These are phyloP conservation scores for Penicillium malachiteum DNA, from an alignment of 495 filamentous ascomycete genomes.

Conservation along the genomic window DNA sequence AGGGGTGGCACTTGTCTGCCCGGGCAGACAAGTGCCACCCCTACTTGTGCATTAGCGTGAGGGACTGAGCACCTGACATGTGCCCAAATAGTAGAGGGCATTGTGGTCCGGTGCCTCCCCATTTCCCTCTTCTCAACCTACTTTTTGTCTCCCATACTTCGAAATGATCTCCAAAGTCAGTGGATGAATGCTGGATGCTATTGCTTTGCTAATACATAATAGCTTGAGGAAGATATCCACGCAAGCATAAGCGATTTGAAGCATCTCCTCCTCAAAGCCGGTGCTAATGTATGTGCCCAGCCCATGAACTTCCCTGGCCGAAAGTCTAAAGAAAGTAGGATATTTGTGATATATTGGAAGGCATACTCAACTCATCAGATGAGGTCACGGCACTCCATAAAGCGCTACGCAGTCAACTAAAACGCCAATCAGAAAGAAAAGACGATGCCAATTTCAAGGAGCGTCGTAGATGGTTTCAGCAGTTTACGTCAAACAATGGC, in stretches of 20 bases:
- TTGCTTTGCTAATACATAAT: neutral
- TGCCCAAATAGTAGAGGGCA: neutral
- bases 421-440: neutral
- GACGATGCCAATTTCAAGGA: neutral
- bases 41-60: constrained; percentile 2
- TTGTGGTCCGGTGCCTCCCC: no score
- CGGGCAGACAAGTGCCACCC: constrained; percentile 1
- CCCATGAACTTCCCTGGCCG: no score
- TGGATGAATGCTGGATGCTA: neutral
- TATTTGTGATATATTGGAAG: no score
- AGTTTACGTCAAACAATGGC: neutral
- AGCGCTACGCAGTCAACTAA: neutral
- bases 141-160: neutral
- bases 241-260: no score
- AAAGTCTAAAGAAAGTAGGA: no score
- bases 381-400: neutral
- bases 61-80: neutral
- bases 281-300: no score
- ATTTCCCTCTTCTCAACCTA: neutral
- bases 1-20: neutral
- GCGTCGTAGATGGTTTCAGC: neutral
- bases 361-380: no score
- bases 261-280: no score
- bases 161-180: neutral
- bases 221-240: no score